A percentile compares a stretch with the other conserved stretches of the same genome.
Conservation (phyloP, 345 rosid genomes). For the Acer negundo region DNA sequence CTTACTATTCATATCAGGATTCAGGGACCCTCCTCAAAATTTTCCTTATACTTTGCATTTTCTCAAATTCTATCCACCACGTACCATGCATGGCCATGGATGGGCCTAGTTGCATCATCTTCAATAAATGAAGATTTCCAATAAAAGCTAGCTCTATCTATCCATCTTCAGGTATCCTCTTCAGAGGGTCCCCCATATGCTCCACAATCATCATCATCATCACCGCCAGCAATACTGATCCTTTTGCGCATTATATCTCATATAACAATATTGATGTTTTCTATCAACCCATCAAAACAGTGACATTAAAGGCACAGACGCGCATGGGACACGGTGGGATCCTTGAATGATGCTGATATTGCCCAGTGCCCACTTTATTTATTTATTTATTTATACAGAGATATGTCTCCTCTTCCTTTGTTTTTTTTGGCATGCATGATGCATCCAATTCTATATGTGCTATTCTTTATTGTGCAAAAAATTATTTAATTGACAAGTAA, state of each 20-base stretch:
- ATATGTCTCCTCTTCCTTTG: neutral
- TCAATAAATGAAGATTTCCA: neutral
- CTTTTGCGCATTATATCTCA: neutral
- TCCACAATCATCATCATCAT: neutral
- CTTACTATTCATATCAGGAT: neutral
- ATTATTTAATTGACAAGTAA: neutral
- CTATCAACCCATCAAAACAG: neutral
- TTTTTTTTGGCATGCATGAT: neutral
- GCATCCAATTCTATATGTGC: no score
- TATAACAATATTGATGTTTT: neutral
- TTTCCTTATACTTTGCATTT: no score
- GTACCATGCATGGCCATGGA: neutral
- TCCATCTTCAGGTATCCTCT: neutral
- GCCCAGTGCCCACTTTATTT: neutral
- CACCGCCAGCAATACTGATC: neutral
- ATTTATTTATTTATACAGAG: neutral
- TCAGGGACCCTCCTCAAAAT: no score
- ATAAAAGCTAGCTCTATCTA: neutral
- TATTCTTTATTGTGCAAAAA: neutral
- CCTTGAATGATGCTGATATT: conserved; percentile 7
- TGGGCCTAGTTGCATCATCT: neutral
- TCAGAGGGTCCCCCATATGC: conserved; percentile 2
- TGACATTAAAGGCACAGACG: conserved; percentile 1
- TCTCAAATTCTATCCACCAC: neutral
- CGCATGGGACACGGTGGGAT: conserved; percentile 22